Evolutionary conservation across 2,329 filamentous ascomycete species (phyloP).

Genomic region (Claviceps humidiphila): DNA sequence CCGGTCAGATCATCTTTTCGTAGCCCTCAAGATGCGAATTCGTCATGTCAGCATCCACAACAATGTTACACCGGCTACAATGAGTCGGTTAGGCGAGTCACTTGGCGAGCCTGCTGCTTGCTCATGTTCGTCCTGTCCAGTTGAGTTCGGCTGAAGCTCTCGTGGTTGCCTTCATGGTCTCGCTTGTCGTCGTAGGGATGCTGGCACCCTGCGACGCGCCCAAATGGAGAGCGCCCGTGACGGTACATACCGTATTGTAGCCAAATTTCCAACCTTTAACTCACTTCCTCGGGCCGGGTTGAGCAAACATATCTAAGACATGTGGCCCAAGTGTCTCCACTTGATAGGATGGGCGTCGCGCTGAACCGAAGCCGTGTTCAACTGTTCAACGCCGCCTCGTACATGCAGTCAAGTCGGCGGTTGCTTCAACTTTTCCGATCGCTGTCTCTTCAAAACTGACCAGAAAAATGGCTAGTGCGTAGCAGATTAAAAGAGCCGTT

Average conservation of each 20-base stretch:
- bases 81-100: not conserved
- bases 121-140: not conserved
- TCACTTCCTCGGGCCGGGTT: not conserved
- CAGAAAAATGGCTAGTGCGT: not conserved
- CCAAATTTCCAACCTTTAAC: not conserved
- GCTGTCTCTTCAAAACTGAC: not conserved
- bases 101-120: not conserved
- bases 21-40: not conserved
- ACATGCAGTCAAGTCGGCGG: not conserved
- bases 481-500: not conserved
- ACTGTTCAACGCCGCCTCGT: not conserved
- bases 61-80: not conserved
- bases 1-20: not conserved
- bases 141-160: not conserved
- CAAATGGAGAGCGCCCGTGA: not conserved
- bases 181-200: not conserved
- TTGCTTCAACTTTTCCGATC: not conserved
- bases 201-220: not conserved
- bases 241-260: too few species aligned
- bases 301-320: not conserved
- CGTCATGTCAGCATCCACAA: not conserved
- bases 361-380: not conserved
- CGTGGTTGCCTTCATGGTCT: not conserved
- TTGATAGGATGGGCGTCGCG: not conserved
- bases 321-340: conserved; percentile 2